phyloP scores from a whole-genome alignment of 306 rosid genomes.

The Acacia melanoxylon region DNA sequence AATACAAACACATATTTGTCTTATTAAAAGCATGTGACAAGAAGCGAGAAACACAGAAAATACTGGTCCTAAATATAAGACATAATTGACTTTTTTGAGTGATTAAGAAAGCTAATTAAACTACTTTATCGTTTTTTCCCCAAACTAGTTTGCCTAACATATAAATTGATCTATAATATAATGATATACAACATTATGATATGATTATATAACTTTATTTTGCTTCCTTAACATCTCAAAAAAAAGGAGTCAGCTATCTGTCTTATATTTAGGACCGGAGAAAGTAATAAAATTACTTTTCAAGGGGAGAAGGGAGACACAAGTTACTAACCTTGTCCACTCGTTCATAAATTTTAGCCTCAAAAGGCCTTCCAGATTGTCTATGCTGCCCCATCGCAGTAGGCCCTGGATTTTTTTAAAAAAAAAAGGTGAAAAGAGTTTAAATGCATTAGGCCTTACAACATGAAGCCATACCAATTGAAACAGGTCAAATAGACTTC shows the following conservation, averaged over 20 bases:
- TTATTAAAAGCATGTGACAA: not conserved
- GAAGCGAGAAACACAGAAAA: not conserved
- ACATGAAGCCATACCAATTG: conserved; percentile 27
- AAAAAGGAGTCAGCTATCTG: too few species aligned
- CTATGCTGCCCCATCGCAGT: conserved; percentile 41
- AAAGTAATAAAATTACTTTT: not conserved
- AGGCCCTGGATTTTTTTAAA: conserved; percentile 36
- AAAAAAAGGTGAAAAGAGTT: conserved; percentile 9
- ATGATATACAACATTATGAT: too few species aligned
- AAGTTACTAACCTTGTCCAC: conserved; percentile 48
- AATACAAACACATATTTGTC: not conserved
- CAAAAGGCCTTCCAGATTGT: conserved; percentile 51
- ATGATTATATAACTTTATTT: too few species aligned
- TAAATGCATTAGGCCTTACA: conserved; percentile 21
- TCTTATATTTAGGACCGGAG: too few species aligned
- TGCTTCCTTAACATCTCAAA: too few species aligned
- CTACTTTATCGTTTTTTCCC: too few species aligned
- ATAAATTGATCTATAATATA: too few species aligned
- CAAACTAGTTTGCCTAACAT: too few species aligned
- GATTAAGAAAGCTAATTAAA: too few species aligned
- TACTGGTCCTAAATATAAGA: too few species aligned
- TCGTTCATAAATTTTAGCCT: conserved; percentile 50
- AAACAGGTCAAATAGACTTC: conserved; percentile 23
- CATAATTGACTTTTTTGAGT: too few species aligned
- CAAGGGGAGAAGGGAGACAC: not conserved